These are phyloP conservation scores for Naematelia aurantialba DNA, from an alignment of 768 basidiomycete species.

Conservation along the genomic window DNA sequence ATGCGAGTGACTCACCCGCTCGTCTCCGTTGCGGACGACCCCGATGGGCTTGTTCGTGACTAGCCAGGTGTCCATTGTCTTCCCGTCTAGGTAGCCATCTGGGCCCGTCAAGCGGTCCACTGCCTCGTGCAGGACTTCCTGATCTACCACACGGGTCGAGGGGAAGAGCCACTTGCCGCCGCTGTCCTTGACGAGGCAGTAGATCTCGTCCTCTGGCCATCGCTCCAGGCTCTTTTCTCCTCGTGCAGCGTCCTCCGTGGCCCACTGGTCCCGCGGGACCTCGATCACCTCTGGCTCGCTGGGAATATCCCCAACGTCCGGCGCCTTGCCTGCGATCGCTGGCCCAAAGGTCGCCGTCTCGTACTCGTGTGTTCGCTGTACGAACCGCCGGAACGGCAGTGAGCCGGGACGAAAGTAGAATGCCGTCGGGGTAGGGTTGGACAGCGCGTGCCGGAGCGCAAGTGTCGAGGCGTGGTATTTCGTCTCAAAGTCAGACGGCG, in stretches of 20 bases:
- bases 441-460: conserved; percentile 75
- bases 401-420: conserved; percentile 95
- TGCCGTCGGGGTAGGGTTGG: conserved; percentile 80
- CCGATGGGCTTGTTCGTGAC: conserved; percentile 88
- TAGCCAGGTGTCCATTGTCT: conserved; percentile 86
- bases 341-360: conserved; percentile 72
- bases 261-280: conserved; percentile 17
- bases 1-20: conserved; percentile 40
- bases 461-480: conserved; percentile 80
- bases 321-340: conserved; percentile 54
- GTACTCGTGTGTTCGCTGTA: conserved; percentile 66
- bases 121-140: conserved; percentile 75
- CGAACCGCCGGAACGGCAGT: conserved; percentile 74
- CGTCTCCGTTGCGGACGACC: conserved; percentile 54
- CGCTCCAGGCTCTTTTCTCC: conserved; percentile 68
- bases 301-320: conserved; percentile 48
- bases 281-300: conserved; percentile 38
- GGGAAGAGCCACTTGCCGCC: conserved; percentile 74
- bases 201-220: conserved; percentile 77
- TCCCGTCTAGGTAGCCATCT: conserved; percentile 57
- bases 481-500: conserved; percentile 66
- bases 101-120: conserved; percentile 67
- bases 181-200: conserved; percentile 67
- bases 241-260: conserved; percentile 46
- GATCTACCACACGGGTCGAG: conserved; percentile 60